Percentiles rank a stretch among this genome's conserved stretches.
phyloP scores from a whole-genome alignment of 805 yeast species.

The Kuraishia hungarica region DNA sequence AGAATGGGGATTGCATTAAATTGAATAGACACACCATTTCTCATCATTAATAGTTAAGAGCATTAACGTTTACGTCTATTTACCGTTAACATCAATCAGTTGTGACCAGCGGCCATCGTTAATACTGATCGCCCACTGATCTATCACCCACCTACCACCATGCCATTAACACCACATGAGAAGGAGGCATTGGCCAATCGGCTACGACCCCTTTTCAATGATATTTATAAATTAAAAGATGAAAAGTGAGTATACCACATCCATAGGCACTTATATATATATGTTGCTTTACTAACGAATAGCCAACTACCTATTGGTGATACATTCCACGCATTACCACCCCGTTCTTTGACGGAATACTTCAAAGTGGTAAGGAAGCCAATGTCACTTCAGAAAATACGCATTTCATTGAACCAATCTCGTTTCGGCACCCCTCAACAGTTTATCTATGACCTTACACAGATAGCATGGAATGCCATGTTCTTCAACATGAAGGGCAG shows the following conservation, averaged over 20 bases:
- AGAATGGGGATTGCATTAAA: too few species aligned
- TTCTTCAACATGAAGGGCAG: constrained; percentile 70
- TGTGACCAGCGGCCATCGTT: too few species aligned
- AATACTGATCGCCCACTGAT: too few species aligned
- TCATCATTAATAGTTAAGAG: too few species aligned
- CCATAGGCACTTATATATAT: neutral
- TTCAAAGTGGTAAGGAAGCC: constrained; percentile 73
- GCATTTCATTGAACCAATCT: constrained; percentile 43
- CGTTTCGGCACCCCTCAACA: constrained; percentile 55
- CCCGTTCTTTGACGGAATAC: constrained; percentile 66
- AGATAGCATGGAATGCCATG: constrained; percentile 86
- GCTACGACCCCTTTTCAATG: constrained; percentile 7
- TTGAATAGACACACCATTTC: too few species aligned
- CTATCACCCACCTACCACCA: neutral
- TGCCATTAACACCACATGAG: neutral
- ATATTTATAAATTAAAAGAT: constrained; percentile 15
- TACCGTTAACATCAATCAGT: too few species aligned
- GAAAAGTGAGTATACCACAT: constrained; percentile 1
- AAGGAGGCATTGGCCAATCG: constrained; percentile 3
- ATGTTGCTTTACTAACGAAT: neutral
- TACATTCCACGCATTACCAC: constrained; percentile 64
- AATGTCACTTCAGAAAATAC: constrained; percentile 70
- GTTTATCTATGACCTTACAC: constrained; percentile 71
- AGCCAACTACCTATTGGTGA: constrained; percentile 16
- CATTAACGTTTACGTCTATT: too few species aligned